Evolutionary conservation across 2,329 filamentous ascomycete genomes (phyloP).

Genomic region (Neoarthrinium moseri): DNA sequence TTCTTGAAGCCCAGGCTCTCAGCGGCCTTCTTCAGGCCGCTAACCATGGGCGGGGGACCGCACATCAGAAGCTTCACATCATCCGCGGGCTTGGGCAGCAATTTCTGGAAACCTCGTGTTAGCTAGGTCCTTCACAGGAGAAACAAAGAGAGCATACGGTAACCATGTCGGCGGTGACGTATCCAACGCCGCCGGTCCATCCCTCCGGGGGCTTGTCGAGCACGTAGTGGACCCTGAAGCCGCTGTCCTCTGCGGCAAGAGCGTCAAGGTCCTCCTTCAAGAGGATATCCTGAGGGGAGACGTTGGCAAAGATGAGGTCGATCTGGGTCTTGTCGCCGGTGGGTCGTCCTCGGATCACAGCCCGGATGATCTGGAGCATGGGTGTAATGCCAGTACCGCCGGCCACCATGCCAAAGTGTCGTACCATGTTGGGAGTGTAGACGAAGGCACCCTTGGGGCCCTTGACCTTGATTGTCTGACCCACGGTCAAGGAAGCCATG

Average conservation of each 20-base stretch:
- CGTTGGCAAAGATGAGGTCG: conserved; percentile 96
- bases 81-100: conserved; percentile 75
- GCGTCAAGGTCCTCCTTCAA: conserved; percentile 88
- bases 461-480: conserved; percentile 83
- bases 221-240: conserved; percentile 90
- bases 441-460: conserved; percentile 98
- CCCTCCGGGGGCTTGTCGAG: conserved; percentile 91
- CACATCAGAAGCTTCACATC: conserved; percentile 95
- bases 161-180: conserved; percentile 95
- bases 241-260: conserved; percentile 72
- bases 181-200: conserved; percentile 92
- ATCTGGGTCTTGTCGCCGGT: conserved; percentile 84
- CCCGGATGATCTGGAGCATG: conserved; percentile 95
- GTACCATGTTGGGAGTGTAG: conserved; percentile 95
- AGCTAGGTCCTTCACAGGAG: neutral
- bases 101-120: conserved; percentile 53
- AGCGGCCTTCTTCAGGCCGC: conserved; percentile 93
- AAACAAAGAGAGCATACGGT: conserved; percentile 53
- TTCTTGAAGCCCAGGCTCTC: conserved; percentile 89
- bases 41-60: conserved; percentile 94
- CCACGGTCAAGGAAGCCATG: conserved; percentile 78
- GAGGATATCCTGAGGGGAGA: conserved; percentile 88
- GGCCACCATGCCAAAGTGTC: conserved; percentile 96
- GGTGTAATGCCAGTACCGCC: conserved; percentile 97
- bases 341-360: conserved; percentile 78